Conservation (phyloP, 768 basidiomycete species). For the Cystobasidium ongulense region DNA sequence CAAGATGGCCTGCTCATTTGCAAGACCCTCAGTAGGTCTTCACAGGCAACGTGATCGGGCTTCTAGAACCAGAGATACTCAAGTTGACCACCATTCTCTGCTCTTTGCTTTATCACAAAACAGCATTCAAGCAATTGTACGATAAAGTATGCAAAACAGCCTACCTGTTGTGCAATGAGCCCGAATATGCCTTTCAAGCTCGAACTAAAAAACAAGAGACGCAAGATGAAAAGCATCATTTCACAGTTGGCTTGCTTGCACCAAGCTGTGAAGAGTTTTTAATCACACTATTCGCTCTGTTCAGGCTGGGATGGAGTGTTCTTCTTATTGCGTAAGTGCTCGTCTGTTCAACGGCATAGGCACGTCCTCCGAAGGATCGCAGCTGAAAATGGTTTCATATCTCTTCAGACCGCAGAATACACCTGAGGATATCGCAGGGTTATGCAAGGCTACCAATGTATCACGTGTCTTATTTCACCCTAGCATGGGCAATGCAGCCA, state of each 20-base stretch:
- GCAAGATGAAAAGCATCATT: not conserved
- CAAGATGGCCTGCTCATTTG: not conserved
- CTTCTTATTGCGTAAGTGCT: constrained; percentile 31
- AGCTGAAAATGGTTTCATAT: not conserved
- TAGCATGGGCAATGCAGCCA: not conserved
- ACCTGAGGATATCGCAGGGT: constrained; percentile 50
- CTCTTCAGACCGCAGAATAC: constrained; percentile 47
- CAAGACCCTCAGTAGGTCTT: constrained; percentile 23
- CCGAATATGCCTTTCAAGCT: not conserved
- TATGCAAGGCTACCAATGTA: constrained; percentile 48
- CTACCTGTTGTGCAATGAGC: not conserved
- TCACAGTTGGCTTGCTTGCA: constrained; percentile 22
- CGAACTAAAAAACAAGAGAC: not conserved
- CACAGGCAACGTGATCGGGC: not conserved
- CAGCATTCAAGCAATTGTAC: constrained; percentile 27
- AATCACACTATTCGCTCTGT: constrained; percentile 30
- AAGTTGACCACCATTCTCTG: too few relatives aligned
- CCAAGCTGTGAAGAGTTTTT: constrained; percentile 32
- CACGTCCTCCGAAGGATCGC: not conserved
- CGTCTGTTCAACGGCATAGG: not conserved
- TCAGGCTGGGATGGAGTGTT: constrained; percentile 30
- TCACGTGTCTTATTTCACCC: constrained; percentile 48
- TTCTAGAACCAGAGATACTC: too few relatives aligned
- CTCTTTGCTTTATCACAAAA: not conserved
- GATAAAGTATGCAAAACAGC: constrained; percentile 1